These are phyloP conservation scores for Fomitiporia mediterranea DNA, from an alignment of 1,284 basidiomycete species.

Conservation along the genomic window DNA sequence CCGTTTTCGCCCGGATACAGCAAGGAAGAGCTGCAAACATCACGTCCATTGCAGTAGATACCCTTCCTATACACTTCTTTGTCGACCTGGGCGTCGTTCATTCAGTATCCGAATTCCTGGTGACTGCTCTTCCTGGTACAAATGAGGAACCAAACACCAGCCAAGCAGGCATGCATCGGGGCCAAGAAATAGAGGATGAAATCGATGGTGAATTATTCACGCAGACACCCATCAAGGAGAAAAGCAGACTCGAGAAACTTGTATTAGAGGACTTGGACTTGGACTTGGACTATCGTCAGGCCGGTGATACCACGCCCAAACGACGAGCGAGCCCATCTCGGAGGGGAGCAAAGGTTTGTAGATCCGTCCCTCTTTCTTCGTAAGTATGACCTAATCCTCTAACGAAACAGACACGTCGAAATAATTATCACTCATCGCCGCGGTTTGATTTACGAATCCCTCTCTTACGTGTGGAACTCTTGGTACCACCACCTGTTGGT, in stretches of 20 bases:
- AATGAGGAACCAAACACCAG: conserved; percentile 11
- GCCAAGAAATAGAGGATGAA: not conserved
- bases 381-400: not conserved
- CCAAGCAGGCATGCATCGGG: not conserved
- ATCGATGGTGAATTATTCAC: not conserved
- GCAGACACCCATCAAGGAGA: not conserved
- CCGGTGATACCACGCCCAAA: conserved; percentile 7
- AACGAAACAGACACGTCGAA: not conserved
- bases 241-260: conserved; percentile 39
- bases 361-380: not conserved
- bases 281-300: conserved; percentile 38
- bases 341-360: conserved; percentile 1
- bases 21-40: not conserved
- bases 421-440: not conserved
- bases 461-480: conserved; percentile 26
- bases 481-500: conserved; percentile 21
- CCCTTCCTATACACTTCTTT: conserved; percentile 4
- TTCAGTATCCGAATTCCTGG: conserved; percentile 31
- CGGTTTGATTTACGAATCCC: conserved; percentile 16
- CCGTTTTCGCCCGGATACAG: not conserved
- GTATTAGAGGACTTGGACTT: conserved; percentile 54
- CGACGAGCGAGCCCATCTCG: not conserved
- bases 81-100: conserved; percentile 32
- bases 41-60: not conserved
- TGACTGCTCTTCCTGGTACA: conserved; percentile 26